A percentile compares a stretch with the other conserved stretches of the same genome.
Evolutionary conservation across 2,329 filamentous ascomycete genomes (phyloP).

Genomic region (Pseudocercospora fijiensis): DNA sequence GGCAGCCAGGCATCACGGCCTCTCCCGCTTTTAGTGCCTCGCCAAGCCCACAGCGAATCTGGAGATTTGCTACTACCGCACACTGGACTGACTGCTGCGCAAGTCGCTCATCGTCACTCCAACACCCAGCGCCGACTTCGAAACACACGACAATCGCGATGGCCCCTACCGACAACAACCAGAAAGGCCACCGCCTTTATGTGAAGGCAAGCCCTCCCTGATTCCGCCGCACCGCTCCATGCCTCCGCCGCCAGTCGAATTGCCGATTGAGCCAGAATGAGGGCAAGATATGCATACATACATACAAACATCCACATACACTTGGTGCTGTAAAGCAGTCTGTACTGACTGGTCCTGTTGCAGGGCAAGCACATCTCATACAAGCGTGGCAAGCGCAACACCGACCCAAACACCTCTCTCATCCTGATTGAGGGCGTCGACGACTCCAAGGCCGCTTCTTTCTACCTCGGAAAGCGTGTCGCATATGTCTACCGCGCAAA

Average conservation of each 20-base stretch:
- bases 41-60: not conserved
- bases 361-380: constrained; percentile 95
- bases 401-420: constrained; percentile 76
- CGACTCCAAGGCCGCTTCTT: constrained; percentile 84
- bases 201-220: constrained; percentile 30
- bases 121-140: constrained; percentile 20
- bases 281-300: constrained; percentile 7
- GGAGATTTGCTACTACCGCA: not conserved
- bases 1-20: constrained; percentile 3
- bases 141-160: constrained; percentile 28
- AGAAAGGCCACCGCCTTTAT: constrained; percentile 37
- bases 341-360: constrained; percentile 11
- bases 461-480: constrained; percentile 99
- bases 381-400: constrained; percentile 90
- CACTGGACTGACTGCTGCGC: not conserved
- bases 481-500: constrained; percentile 97
- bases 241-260: constrained; percentile 5
- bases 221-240: not conserved
- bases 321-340: constrained; percentile 9
- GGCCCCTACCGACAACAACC: constrained; percentile 24
- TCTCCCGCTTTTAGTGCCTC: not conserved
- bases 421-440: constrained; percentile 99
- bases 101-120: constrained; percentile 8
- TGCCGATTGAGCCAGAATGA: constrained; percentile 8
- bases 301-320: constrained; percentile 6